Evolutionary conservation across 1,139 yeast species (phyloP).

Genomic region (Geotrichum australiense): DNA sequence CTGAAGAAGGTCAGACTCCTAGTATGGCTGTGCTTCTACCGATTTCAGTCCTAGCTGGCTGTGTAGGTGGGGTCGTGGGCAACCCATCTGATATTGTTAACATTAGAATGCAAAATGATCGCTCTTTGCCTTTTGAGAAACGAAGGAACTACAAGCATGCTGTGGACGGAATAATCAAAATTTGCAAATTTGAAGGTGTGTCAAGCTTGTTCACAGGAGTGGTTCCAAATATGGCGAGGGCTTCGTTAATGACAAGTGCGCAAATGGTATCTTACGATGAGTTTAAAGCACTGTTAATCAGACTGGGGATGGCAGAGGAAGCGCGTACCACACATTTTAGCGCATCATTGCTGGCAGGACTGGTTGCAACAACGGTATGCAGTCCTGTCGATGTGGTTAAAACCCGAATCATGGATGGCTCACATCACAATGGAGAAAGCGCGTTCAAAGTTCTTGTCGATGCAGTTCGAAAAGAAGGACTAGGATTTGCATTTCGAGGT

Average conservation of each 20-base stretch:
- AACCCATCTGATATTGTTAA: conserved; percentile 86
- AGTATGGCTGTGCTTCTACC: conserved; percentile 52
- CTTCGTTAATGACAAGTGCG: conserved; percentile 83
- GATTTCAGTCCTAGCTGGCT: conserved; percentile 78
- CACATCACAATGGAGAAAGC: conserved; percentile 38
- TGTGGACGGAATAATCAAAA: conserved; percentile 61
- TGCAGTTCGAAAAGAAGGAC: conserved; percentile 65
- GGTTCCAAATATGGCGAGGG: conserved; percentile 71
- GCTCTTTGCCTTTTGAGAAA: conserved; percentile 54
- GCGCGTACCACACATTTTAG: conserved; percentile 67
- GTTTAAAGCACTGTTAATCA: conserved; percentile 57
- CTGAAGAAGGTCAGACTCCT: conserved; percentile 33
- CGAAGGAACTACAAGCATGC: conserved; percentile 76
- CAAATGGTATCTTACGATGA: conserved; percentile 86
- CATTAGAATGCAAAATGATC: conserved; percentile 87
- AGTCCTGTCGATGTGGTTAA: conserved; percentile 90
- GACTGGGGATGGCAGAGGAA: conserved; percentile 49
- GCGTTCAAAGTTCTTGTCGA: conserved; percentile 46
- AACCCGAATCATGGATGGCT: conserved; percentile 73
- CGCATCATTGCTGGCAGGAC: conserved; percentile 71
- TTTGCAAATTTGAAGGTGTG: conserved; percentile 55
- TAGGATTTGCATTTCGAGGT: conserved; percentile 77
- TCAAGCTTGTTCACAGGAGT: conserved; percentile 65
- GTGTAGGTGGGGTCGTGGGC: conserved; percentile 76
- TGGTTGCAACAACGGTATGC: conserved; percentile 84